These are phyloP conservation scores for Pseudofabraea citricarpa DNA, from an alignment of 2,329 filamentous ascomycete genomes.

Conservation along the genomic window DNA sequence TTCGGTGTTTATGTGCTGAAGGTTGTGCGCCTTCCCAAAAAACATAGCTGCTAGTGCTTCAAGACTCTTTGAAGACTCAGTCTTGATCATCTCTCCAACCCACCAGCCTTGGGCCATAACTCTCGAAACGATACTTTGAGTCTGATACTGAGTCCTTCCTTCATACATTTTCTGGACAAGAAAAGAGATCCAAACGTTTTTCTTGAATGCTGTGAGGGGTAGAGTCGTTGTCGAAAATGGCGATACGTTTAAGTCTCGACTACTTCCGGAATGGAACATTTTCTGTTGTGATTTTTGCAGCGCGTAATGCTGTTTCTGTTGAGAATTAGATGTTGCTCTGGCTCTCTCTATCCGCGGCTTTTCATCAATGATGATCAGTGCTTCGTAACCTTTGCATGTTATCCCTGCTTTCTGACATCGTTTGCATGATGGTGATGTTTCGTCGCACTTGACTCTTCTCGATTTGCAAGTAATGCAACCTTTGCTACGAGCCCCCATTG, in stretches of 20 bases:
- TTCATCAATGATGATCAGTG: slow-evolving; percentile 5
- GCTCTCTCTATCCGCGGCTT: slow-evolving; percentile 1
- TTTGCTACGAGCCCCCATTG: slow-evolving; percentile 16
- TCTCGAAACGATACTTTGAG: background rate
- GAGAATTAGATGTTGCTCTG: background rate
- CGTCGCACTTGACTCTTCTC: slow-evolving; percentile 25
- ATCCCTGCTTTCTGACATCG: slow-evolving; percentile 32
- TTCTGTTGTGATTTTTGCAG: background rate
- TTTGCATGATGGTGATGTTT: slow-evolving; percentile 29
- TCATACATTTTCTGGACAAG: background rate
- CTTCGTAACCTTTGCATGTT: slow-evolving; percentile 30
- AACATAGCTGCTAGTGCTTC: slow-evolving; percentile 7
- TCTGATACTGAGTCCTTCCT: background rate
- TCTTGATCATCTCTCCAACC: background rate
- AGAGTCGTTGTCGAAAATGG: background rate
- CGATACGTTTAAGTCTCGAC: no score
- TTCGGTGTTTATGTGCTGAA: background rate
- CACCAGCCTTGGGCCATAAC: background rate
- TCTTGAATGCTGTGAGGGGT: slow-evolving; percentile 1
- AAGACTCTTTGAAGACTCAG: background rate
- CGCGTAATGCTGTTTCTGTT: background rate
- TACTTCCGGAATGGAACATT: background rate
- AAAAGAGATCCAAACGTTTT: background rate
- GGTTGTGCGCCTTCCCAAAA: slow-evolving; percentile 1
- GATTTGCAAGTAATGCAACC: slow-evolving; percentile 30